phyloP scores from a whole-genome alignment of 495 filamentous ascomycete species.

The Tuber indicum region DNA sequence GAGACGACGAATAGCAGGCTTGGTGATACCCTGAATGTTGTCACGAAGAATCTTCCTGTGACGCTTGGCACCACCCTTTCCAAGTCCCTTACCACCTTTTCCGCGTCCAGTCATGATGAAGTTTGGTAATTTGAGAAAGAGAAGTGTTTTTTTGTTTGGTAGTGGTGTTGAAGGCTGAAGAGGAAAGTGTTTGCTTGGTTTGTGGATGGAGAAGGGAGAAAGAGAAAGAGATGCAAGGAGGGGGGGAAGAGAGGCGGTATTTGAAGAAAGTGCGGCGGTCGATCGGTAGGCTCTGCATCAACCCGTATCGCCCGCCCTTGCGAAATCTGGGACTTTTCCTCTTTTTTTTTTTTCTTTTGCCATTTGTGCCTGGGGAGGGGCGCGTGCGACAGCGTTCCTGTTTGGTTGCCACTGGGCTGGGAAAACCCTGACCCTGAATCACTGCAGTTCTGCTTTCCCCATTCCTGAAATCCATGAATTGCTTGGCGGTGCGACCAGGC shows the following conservation, averaged over 20 bases:
- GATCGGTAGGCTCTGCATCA: slow-evolving; percentile 32
- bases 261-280: slow-evolving; percentile 28
- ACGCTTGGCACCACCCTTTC: slow-evolving; percentile 80
- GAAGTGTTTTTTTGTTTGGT: background rate
- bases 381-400: background rate
- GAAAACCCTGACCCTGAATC: background rate
- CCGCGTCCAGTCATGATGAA: slow-evolving; percentile 50
- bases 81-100: slow-evolving; percentile 96
- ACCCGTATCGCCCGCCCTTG: slow-evolving; percentile 13
- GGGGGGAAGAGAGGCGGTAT: slow-evolving; percentile 33
- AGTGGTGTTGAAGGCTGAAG: slow-evolving; percentile 3
- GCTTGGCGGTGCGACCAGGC: background rate
- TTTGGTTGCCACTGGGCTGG: background rate
- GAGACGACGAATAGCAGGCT: slow-evolving; percentile 99
- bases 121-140: slow-evolving; percentile 15
- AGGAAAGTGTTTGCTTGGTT: slow-evolving; percentile 8
- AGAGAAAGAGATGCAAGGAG: background rate
- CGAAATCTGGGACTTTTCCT: background rate
- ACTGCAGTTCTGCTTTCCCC: background rate
- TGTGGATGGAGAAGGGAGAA: background rate
- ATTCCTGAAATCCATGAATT: background rate
- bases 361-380: background rate
- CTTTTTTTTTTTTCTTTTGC: background rate
- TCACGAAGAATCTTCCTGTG: slow-evolving; percentile 99
- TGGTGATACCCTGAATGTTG: slow-evolving; percentile 99